Evolutionary conservation across 805 yeast species (phyloP).

Genomic region (Ogataea minuta): DNA sequence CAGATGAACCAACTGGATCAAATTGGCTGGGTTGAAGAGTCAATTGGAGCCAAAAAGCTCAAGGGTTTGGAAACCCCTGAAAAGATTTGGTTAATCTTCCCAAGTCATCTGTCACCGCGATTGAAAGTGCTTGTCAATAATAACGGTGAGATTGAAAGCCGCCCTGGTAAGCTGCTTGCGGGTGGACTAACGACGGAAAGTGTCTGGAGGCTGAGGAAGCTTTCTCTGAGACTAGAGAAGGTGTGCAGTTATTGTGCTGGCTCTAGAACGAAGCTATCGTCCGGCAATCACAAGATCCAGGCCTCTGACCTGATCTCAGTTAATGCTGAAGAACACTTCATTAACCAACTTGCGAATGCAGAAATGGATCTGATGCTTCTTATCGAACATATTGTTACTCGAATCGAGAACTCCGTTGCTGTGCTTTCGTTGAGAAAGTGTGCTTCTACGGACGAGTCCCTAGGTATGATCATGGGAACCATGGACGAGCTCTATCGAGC

Average conservation of each 20-base stretch:
- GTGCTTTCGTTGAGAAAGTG: conserved; percentile 42
- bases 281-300: neutral
- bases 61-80: conserved; percentile 96
- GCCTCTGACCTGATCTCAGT: conserved; percentile 18
- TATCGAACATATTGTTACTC: conserved; percentile 62
- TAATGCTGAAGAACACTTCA: conserved; percentile 20
- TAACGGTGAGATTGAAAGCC: conserved; percentile 34
- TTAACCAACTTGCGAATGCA: conserved; percentile 14
- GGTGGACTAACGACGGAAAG: conserved; percentile 32
- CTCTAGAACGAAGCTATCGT: conserved; percentile 23
- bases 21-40: conserved; percentile 65
- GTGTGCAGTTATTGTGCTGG: conserved; percentile 48
- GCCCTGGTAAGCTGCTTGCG: conserved; percentile 25
- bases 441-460: conserved; percentile 7
- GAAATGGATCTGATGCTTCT: conserved; percentile 49
- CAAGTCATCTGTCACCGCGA: conserved; percentile 61
- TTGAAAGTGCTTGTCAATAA: conserved; percentile 39
- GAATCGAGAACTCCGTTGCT: conserved; percentile 62
- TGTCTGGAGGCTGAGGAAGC: conserved; percentile 43
- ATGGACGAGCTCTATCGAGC: conserved; percentile 27
- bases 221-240: conserved; percentile 57
- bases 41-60: conserved; percentile 81
- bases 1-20: conserved; percentile 65
- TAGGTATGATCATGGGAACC: conserved; percentile 11
- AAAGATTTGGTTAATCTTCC: conserved; percentile 73